Conservation (phyloP, 2,329 filamentous ascomycete genomes). For the Basipetospora chlamydospora region DNA sequence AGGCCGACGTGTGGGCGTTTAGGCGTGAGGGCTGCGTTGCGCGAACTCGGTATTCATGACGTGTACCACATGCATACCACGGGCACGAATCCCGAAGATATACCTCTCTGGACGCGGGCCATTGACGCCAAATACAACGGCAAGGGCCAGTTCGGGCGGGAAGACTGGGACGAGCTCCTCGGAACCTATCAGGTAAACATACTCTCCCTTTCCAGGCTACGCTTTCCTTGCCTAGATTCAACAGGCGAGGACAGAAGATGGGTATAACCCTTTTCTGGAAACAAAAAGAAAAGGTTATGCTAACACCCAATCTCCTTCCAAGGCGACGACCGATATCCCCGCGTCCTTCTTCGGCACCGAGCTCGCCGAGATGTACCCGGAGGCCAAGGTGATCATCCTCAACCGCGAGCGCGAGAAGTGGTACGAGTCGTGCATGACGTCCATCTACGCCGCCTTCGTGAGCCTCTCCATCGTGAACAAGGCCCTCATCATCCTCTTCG, state of each 20-base stretch:
- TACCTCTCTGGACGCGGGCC: conserved; percentile 12
- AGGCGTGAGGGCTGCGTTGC: conserved; percentile 20
- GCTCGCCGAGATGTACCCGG: conserved; percentile 18
- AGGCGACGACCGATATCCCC: conserved; percentile 41
- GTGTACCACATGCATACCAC: conserved; percentile 21
- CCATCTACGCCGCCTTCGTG: conserved; percentile 11
- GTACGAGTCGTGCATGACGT: conserved; percentile 18
- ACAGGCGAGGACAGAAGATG: background rate
- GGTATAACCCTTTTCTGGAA: background rate
- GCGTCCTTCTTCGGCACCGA: conserved; percentile 33
- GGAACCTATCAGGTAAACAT: conserved; percentile 21
- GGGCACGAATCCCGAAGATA: conserved; percentile 7
- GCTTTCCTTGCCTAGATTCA: too few relatives aligned
- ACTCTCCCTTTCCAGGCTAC: background rate
- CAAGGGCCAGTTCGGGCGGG: conserved; percentile 15
- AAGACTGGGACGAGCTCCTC: conserved; percentile 31
- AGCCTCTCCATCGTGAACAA: conserved; percentile 7
- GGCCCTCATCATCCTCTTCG: conserved; percentile 14
- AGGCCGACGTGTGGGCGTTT: background rate
- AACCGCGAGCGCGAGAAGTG: conserved; percentile 24
- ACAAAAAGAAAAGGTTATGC: conserved; percentile 11
- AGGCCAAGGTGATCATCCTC: conserved; percentile 24
- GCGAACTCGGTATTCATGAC: conserved; percentile 20
- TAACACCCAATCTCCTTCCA: conserved; percentile 20
- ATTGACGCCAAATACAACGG: conserved; percentile 13